Conservation (phyloP, 768 basidiomycete genomes). For the Lactarius quietus region DNA sequence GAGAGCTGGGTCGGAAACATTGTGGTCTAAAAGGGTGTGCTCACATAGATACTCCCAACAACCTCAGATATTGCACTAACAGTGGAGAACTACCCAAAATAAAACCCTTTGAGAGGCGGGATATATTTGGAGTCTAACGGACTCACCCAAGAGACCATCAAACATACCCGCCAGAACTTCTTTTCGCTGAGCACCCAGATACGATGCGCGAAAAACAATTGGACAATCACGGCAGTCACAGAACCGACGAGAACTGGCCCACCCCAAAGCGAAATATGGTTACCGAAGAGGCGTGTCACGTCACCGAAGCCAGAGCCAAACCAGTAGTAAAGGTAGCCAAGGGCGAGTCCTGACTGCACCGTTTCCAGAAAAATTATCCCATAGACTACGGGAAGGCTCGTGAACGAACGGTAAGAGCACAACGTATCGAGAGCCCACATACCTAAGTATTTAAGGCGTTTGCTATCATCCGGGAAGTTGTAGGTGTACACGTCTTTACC, state of each 20-base stretch:
- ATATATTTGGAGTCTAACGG: background rate
- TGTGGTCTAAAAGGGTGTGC: background rate
- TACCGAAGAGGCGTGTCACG: no score
- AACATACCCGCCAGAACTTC: background rate
- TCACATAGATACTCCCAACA: background rate
- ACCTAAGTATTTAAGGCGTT: background rate
- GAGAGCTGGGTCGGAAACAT: no score
- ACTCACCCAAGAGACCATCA: background rate
- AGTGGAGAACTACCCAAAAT: background rate
- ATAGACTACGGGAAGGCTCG: no score
- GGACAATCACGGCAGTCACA: background rate
- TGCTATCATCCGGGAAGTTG: slow-evolving; percentile 10
- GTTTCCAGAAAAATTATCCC: no score
- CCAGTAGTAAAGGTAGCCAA: no score
- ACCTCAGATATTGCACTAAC: background rate
- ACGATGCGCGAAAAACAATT: background rate
- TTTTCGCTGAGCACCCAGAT: background rate
- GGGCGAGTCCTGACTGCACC: no score
- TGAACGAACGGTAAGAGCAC: no score
- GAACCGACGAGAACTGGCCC: no score
- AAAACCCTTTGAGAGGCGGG: background rate
- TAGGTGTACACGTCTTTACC: slow-evolving; percentile 15
- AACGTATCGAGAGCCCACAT: no score
- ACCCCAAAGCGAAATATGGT: no score
- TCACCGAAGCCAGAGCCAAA: no score